phyloP scores from a whole-genome alignment of 192 early-diverging fungal species.

The Radiomyces spectabilis region DNA sequence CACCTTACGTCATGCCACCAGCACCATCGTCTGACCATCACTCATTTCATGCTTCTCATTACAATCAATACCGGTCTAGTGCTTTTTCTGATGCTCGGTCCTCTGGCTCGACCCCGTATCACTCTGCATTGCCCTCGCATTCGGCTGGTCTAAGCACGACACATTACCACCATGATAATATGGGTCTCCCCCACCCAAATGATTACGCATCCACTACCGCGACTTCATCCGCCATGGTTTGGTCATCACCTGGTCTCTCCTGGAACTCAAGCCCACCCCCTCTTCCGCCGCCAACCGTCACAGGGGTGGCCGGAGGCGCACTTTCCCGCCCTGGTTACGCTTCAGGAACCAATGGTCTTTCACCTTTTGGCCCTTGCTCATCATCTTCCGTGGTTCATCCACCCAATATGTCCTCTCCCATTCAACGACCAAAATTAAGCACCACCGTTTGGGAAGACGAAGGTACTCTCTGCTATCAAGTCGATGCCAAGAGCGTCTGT shows the following conservation, averaged over 20 bases:
- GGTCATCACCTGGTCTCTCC: background rate
- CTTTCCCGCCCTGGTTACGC: background rate
- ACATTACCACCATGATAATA: too few species aligned
- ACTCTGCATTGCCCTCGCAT: too few species aligned
- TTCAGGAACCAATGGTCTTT: background rate
- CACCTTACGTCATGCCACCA: constrained; percentile 2
- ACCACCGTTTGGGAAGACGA: constrained; percentile 82
- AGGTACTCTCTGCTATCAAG: constrained; percentile 70
- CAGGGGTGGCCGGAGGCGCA: too few species aligned
- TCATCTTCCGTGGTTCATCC: background rate
- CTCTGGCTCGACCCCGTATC: background rate
- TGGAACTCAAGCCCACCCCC: too few species aligned
- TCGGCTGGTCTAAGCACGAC: too few species aligned
- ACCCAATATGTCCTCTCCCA: background rate
- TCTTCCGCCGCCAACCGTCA: too few species aligned
- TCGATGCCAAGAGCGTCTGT: constrained; percentile 71
- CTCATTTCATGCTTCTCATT: background rate
- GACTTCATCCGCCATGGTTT: background rate
- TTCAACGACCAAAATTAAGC: constrained; percentile 39
- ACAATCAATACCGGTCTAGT: too few species aligned
- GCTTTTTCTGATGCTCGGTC: constrained; percentile 2
- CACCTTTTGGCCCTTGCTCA: background rate
- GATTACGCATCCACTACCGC: background rate
- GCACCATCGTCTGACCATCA: background rate
- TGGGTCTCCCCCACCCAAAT: too few species aligned